Base-by-base conservation (phyloP, 2,329 filamentous ascomycete species). In the Cadophora luteo-olivacea region DNA sequence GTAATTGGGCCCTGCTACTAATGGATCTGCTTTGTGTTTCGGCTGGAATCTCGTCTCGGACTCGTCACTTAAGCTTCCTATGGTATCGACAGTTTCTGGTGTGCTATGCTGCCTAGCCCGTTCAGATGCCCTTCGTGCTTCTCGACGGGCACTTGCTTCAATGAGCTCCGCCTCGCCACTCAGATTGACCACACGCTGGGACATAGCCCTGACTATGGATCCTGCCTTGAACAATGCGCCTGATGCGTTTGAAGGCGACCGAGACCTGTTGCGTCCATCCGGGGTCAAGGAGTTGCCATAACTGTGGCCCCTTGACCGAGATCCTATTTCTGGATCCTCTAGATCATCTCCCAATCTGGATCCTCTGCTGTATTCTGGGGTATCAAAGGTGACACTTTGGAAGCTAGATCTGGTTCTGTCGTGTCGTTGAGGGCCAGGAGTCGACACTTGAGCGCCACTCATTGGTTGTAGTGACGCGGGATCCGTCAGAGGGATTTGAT, bases 161-260 rank as follows among this genome's bases (percentile, higher is more conserved):
- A 94, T 84, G 24, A 92, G 82, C 74, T 97, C 93, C 4, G 91
- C 91, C 76, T 98, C 96, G 77, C 97, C 97, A 80, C 94, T 97
- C 75, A 99, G 87, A 77, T 98, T 98, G 77, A 99, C 96, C 66
- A 99, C 94, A 83, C 96, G 93, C 82, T 97, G 94, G 38, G 97
- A 98, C 89, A 99, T 97, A 70, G 89, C 89, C 72, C 91, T 87
- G 80, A 94, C 88, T 74, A 94, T 92, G 9, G 91, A 92, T 55
- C 91, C 88, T 69, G 92, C 91, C 73, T 89, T 85, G 29, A 86
- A 87, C 64, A 94, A 79, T 22, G 91, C 90, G 32, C 86, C 87
- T 12, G 87, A 85, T 9, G 86, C 85, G 22, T 89, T 90, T 1
- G 90, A 89, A 49, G 90, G 83, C 54, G 91, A 91, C 55, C 85